Evolutionary conservation across 2,329 filamentous ascomycete species (phyloP), one percentile per base, ranked within the genome.

Genomic region (Tolypocladium paradoxum): DNA sequence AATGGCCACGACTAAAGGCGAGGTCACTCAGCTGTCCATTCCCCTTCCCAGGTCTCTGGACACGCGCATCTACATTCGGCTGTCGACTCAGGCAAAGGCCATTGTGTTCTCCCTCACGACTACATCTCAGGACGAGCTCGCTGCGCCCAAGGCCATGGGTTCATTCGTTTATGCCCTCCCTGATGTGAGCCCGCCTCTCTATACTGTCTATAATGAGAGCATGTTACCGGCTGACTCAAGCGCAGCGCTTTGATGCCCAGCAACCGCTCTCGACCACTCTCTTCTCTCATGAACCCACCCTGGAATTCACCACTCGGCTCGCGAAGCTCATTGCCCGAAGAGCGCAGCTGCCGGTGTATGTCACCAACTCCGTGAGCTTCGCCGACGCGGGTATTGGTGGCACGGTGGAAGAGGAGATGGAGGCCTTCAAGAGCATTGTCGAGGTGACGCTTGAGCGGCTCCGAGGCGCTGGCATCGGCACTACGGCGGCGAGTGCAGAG

Each of bases 161-260:
- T 96, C 90, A 49, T 92, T 97, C 65, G 88, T 97, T 47, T 97
- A 96, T 66, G 88, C 91, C 3, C 81, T 99, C 67, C 92, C 93
- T 18, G 87, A 96, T 72, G 93, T 96, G 29, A 29, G 52, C 27
- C 22, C 43, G 43, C 47, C 18, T 20, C n/a, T 20, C 18, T 11
- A 12, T 18, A 9, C 6, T 9, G 16, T 29, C 4, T 5, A 7
- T 4, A 20, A 20, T 45, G 24, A 29, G 45, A 36, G 18, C 6
- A 6, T 33, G 8, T 33, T 18, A n/a, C 6, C 18, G 18, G 18
- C 20, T 49, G 47, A 35, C 24, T 34, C 24, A 53, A 48, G 31
- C 27, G 18, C 61, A 81, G 77, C 73, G 69, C 66, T 75, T 76
- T 63, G 73, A 79, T 55, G 69, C 79, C 57, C 69, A 70, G 59